A percentile compares a stretch with the other conserved stretches of the same genome.
Evolutionary conservation across 805 yeast genomes (phyloP).

Genomic region (Lachancea waltii): DNA sequence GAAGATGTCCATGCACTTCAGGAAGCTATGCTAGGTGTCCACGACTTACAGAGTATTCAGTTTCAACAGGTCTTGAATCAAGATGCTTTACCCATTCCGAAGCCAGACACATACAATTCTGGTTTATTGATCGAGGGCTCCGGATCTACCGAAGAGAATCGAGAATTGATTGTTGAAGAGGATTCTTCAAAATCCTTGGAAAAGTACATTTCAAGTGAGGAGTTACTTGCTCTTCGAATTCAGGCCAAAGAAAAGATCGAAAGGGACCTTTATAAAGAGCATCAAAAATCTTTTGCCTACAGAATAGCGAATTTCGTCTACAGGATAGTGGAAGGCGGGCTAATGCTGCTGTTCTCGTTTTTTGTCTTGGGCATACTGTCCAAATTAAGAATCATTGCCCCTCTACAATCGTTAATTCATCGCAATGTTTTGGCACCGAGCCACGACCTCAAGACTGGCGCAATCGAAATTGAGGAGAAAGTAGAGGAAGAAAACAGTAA

Average conservation of each 20-base stretch:
- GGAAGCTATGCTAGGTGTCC: constrained; percentile 47
- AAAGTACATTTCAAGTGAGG: constrained; percentile 24
- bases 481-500: constrained; percentile 4
- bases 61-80: constrained; percentile 14
- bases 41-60: constrained; percentile 22
- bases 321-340: constrained; percentile 36
- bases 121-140: constrained; percentile 7
- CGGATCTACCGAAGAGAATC: background rate
- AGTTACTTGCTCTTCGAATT: constrained; percentile 20
- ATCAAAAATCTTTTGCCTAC: constrained; percentile 13
- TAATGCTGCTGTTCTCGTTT: constrained; percentile 32
- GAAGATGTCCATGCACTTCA: constrained; percentile 35
- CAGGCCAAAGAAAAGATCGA: constrained; percentile 25
- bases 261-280: constrained; percentile 15
- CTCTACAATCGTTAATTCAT: constrained; percentile 28
- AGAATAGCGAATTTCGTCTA: constrained; percentile 29
- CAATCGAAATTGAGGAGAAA: constrained; percentile 9
- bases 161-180: constrained; percentile 2
- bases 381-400: constrained; percentile 31
- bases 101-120: constrained; percentile 14
- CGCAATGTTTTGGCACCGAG: constrained; percentile 31
- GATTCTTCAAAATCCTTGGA: constrained; percentile 15
- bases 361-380: constrained; percentile 25
- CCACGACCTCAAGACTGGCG: constrained; percentile 11
- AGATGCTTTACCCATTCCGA: constrained; percentile 5